Evolutionary conservation across 2,329 filamentous ascomycete genomes (phyloP).

Genomic region (Mollisia scopiformis): DNA sequence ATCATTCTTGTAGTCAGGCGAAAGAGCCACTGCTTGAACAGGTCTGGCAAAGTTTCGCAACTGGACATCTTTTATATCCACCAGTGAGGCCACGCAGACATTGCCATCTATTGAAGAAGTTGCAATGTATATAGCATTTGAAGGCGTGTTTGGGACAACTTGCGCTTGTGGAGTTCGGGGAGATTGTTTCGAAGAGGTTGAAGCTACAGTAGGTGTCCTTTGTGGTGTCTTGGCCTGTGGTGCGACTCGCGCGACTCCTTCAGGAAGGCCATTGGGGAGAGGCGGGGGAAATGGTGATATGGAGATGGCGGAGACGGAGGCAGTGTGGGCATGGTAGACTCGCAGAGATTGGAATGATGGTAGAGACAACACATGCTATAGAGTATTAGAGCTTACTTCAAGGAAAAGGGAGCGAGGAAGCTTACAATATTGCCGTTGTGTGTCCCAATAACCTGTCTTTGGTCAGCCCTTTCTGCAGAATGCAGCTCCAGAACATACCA

Average conservation of each 20-base stretch:
- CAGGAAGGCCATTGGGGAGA: slow-evolving; percentile 41
- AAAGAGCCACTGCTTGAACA: slow-evolving; percentile 89
- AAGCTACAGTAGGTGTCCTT: slow-evolving; percentile 45
- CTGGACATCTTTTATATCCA: slow-evolving; percentile 88
- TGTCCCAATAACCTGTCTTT: slow-evolving; percentile 78
- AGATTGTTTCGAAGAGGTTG: slow-evolving; percentile 51
- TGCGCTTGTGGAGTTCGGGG: slow-evolving; percentile 55
- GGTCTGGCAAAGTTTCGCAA: slow-evolving; percentile 92
- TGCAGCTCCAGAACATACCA: slow-evolving; percentile 62
- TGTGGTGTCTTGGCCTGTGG: slow-evolving; percentile 34
- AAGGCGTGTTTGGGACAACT: slow-evolving; percentile 72
- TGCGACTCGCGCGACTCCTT: slow-evolving; percentile 38
- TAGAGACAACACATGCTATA: slow-evolving; percentile 81
- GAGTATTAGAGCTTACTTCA: slow-evolving; percentile 32
- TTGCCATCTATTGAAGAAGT: slow-evolving; percentile 96
- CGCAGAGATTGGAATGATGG: slow-evolving; percentile 81
- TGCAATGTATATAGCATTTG: slow-evolving; percentile 90
- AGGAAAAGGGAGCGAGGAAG: background rate
- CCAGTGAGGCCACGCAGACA: slow-evolving; percentile 85
- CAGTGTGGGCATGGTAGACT: slow-evolving; percentile 90
- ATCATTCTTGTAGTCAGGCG: slow-evolving; percentile 91
- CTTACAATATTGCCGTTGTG: slow-evolving; percentile 95
- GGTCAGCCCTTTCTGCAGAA: slow-evolving; percentile 21
- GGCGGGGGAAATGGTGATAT: slow-evolving; percentile 83
- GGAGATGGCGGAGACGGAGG: slow-evolving; percentile 87